These are phyloP conservation scores for Ceratocystis eucalypticola DNA, from an alignment of 2,329 filamentous ascomycete genomes.

Conservation along the genomic window DNA sequence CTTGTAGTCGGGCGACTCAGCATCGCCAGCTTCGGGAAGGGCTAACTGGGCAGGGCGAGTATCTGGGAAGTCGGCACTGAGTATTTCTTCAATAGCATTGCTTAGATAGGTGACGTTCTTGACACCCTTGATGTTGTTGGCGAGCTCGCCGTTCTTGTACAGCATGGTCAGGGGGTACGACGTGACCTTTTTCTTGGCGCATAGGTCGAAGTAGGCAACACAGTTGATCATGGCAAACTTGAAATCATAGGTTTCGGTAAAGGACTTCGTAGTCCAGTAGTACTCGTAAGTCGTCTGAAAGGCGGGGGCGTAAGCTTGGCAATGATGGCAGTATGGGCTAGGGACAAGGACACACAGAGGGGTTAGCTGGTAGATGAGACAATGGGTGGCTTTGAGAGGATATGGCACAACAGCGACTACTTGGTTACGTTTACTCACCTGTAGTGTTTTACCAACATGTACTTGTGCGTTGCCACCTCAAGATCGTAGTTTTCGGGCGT, in stretches of 20 bases:
- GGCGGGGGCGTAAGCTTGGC: conserved; percentile 63
- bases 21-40: conserved; percentile 59
- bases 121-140: conserved; percentile 50
- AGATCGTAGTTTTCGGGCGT: conserved; percentile 43
- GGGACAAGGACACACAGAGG: conserved; percentile 22
- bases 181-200: conserved; percentile 49
- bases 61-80: conserved; percentile 70
- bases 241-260: conserved; percentile 76
- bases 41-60: conserved; percentile 55
- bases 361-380: conserved; percentile 2
- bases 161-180: conserved; percentile 67
- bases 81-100: conserved; percentile 56
- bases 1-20: conserved; percentile 27
- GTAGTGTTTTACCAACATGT: conserved; percentile 49
- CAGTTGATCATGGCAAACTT: conserved; percentile 81
- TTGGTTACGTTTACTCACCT: conserved; percentile 37
- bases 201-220: conserved; percentile 67
- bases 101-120: conserved; percentile 55
- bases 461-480: conserved; percentile 40
- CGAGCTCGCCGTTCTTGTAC: conserved; percentile 61
- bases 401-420: too few relatives aligned
- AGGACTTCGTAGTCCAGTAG: conserved; percentile 74
- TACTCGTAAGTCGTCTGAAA: conserved; percentile 93
- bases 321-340: conserved; percentile 56
- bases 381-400: not conserved